Percentiles rank a stretch among this genome's conserved stretches.
These are phyloP conservation scores for Magnolia kwangsiensis DNA, from an alignment of 164 flowering plant genomes.

Conservation along the genomic window DNA sequence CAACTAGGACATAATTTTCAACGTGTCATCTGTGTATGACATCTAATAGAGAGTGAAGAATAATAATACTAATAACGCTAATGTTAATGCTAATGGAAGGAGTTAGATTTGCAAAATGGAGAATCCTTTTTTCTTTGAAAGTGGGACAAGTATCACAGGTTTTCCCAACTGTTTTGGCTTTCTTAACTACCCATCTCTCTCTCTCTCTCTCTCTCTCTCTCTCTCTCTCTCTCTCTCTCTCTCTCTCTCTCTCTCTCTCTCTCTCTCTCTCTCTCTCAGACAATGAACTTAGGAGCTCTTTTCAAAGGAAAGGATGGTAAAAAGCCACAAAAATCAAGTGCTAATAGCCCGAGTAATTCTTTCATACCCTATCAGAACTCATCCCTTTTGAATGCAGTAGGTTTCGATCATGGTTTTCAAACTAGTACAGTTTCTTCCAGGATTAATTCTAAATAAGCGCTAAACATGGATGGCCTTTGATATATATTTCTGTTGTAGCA, in stretches of 20 bases:
- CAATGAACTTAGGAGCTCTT: background rate
- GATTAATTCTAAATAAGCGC: background rate
- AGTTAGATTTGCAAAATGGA: background rate
- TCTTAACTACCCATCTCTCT: background rate
- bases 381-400: constrained; percentile 31
- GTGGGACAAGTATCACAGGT: background rate
- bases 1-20: too few relatives aligned
- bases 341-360: background rate
- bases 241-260: too few relatives aligned
- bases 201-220: background rate
- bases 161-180: background rate
- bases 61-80: background rate
- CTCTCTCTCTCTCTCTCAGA: too few relatives aligned
- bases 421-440: constrained; percentile 51
- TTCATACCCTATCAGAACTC: background rate
- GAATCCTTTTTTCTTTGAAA: background rate
- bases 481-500: background rate
- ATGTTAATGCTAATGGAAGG: background rate
- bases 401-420: constrained; percentile 89
- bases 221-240: background rate
- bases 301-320: background rate
- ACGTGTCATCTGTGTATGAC: too few relatives aligned
- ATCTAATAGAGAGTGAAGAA: too few relatives aligned
- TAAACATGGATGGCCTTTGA: background rate
- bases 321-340: too few relatives aligned